Base-by-base conservation (phyloP, 257 asterid genomes). In the Phtheirospermum japonicum region DNA sequence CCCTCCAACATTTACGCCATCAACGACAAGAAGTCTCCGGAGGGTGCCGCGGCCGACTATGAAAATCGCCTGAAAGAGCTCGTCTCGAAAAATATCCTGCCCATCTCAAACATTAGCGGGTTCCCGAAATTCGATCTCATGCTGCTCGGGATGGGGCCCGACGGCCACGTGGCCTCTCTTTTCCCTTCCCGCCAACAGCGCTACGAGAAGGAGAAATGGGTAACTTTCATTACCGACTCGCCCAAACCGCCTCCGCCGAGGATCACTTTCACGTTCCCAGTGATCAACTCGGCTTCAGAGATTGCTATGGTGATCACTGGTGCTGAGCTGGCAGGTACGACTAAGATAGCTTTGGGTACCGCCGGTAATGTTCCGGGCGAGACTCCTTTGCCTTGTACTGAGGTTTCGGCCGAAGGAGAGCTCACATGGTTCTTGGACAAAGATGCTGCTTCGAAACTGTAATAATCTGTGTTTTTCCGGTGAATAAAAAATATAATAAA, bases 291-390 rank as follows among this genome's bases (percentile, higher is more conserved):
- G 0, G 73, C 95, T 33, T 75, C 94, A 0, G 86, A 86, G 69
- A 83, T 76, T n/a, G 97, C 95, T n/a, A 87, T 89, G 91, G 97
- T 89, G 70, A 30, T 86, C 71, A 83, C 97, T 0, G 97, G 94
- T 2, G 72, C 78, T 14, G 86, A 83, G 2, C 58, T 82, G 63
- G 91, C 92, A 8, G 57, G 74, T 58, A 71, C 86, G 0, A 77
- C 81, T 13, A 75, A 79, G 58, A 64, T 40, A 8, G 92, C 67
- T 0, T 55, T 89, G 66, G 80, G 78, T 3, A 30, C 48, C 4
- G 75, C 59, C 14, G 37, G 18, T 2, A 2, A 14, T 0, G 1
- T 59, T 37, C 67, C 63, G 1, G 59, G 36, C 49, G 61, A 74
- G 9, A 59, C 49, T 18, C 77, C 82, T 6, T 63, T 85, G 71